A percentile compares a stretch with the other conserved stretches of the same genome.
Evolutionary conservation across 148 eudicot species (phyloP).

Genomic region (Camellia sinensis): DNA sequence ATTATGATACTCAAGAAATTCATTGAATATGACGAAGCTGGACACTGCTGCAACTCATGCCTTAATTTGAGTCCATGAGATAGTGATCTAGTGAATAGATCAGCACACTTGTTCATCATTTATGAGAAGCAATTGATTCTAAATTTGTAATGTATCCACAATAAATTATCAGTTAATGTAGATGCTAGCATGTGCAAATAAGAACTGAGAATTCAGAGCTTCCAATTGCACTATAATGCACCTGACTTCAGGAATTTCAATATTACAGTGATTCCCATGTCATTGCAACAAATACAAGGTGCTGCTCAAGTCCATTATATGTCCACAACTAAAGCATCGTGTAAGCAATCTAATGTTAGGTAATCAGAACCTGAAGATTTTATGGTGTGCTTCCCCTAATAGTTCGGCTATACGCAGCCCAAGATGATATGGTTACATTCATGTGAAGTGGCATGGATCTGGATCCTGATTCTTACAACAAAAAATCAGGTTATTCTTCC

Average conservation of each 20-base stretch:
- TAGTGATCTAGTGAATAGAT: neutral
- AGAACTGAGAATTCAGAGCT: neutral
- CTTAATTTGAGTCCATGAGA: neutral
- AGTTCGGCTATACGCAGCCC: neutral
- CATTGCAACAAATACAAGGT: neutral
- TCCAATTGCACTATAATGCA: neutral
- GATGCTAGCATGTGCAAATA: constrained; percentile 3
- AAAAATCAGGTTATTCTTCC: neutral
- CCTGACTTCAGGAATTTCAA: neutral
- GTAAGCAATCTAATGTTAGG: neutral
- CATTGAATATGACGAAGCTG: no score
- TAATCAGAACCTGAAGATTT: neutral
- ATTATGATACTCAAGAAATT: neutral
- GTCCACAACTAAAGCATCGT: neutral
- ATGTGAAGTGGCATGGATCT: neutral
- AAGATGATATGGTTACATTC: neutral
- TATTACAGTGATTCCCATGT: neutral
- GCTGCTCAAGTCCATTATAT: neutral
- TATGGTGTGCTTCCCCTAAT: neutral
- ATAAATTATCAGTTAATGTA: neutral
- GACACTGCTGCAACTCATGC: no score
- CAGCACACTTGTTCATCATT: neutral
- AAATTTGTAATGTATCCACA: neutral
- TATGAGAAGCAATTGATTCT: neutral
- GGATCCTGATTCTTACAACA: neutral